Percentiles rank a stretch among this genome's conserved stretches.
Evolutionary conservation across 1,284 basidiomycete genomes (phyloP).

Genomic region (Wallemia hederae): DNA sequence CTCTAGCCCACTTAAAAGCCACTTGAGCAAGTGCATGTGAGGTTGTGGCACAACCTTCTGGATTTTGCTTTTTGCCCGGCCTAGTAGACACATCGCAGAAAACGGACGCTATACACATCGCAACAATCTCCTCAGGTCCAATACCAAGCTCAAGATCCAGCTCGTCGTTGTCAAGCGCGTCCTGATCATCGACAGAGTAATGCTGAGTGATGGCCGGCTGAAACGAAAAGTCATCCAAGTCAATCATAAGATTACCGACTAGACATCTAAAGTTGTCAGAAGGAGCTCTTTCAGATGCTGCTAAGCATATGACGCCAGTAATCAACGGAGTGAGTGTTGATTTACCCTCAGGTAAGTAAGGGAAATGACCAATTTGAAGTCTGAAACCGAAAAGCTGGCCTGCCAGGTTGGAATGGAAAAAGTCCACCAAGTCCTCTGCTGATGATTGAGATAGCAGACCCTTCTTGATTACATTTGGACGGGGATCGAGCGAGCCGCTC

Average conservation of each 20-base stretch:
- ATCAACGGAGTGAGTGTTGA: not conserved
- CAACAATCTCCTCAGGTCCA: not conserved
- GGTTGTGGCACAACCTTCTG: not conserved
- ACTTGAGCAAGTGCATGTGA: not conserved
- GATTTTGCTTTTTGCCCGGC: not conserved
- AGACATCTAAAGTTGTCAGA: not conserved
- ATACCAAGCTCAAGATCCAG: not conserved
- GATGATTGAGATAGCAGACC: not conserved
- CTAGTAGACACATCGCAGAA: not conserved
- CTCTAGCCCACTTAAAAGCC: not conserved
- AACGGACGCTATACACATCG: not conserved
- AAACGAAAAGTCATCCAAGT: not conserved
- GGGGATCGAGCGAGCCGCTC: not conserved
- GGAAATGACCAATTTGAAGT: not conserved
- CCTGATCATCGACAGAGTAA: not conserved
- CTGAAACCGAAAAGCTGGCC: not conserved
- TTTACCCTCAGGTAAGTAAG: not conserved
- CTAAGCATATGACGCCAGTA: not conserved
- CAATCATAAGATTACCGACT: not conserved
- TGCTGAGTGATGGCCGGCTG: not conserved
- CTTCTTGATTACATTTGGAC: not conserved
- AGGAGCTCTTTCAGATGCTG: not conserved
- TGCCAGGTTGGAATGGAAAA: not conserved
- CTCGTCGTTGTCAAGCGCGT: not conserved
- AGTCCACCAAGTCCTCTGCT: not conserved